Base-by-base conservation (phyloP, 495 filamentous ascomycete genomes). In the Neurospora sp. region DNA sequence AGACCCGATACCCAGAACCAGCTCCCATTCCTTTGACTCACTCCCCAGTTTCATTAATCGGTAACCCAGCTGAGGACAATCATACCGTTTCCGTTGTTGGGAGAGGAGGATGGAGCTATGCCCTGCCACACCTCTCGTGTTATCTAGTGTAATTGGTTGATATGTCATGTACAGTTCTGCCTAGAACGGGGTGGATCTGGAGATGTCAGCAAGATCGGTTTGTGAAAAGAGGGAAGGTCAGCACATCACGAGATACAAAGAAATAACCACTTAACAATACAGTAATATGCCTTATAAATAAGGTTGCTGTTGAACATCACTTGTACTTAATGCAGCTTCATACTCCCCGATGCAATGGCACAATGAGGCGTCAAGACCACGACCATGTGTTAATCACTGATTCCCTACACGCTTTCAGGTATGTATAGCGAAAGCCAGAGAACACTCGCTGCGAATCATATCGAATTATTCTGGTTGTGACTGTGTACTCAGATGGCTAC, bases 11-110 rank as follows among this genome's bases (percentile, higher is more conserved):
- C 73, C 38, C 17, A 69, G 73, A 24, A 39, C 70, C 24, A 74
- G 34, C 36, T 69, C 73, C 21, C 45, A 21, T 28, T 28, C 21
- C 15, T 69, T 66, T 48, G 73, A 70, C 43, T 66, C 36, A 34
- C 38, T 74, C 28, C 73, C 70, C 36, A 34, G 39, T n/a, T 72
- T 72, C 39, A 43, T 45, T 54, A 62, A 38, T 34, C 54, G 54
- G 54, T 66, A 66, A 66, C 28, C 3, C 10, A 39, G 38, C 9
- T 11, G 38, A 39, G 38, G 38, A 39, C 9, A 39, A 4, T 11
- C 38, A 39, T 9, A 39, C 10, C 2, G 2, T 39, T 9, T 39
- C 9, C 9, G 10, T 39, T 39, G 38, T 39, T 39, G 3, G 38
- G 9, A 39, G 38, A 39, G 3, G 5, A 28, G 48, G 9, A 15